These are phyloP conservation scores for Cercophora newfieldiana DNA, from an alignment of 495 filamentous ascomycete genomes.

Conservation along the genomic window DNA sequence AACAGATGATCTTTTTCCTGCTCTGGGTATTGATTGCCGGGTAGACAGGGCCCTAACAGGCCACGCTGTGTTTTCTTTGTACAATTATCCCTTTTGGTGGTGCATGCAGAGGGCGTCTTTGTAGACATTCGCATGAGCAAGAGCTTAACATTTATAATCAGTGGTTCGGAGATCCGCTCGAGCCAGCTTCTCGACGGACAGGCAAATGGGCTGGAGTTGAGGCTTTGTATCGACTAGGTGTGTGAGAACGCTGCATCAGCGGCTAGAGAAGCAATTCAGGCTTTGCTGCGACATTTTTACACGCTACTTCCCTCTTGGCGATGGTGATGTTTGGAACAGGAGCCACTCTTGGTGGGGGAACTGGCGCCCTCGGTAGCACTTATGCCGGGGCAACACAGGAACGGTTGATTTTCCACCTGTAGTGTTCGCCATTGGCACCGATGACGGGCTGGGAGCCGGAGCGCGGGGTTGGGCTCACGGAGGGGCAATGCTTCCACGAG, in stretches of 20 bases:
- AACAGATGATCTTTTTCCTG: slow-evolving; percentile 36
- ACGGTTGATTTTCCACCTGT: not conserved
- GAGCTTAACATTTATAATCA: slow-evolving; percentile 12
- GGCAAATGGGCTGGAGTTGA: slow-evolving; percentile 1
- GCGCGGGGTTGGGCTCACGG: slow-evolving; percentile 10
- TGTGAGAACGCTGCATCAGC: not conserved
- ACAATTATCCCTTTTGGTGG: slow-evolving; percentile 19
- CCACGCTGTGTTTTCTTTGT: slow-evolving; percentile 7
- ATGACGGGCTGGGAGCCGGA: not conserved
- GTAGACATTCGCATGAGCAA: slow-evolving; percentile 25
- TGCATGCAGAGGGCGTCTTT: slow-evolving; percentile 27
- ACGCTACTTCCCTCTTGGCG: not conserved
- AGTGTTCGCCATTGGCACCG: not conserved
- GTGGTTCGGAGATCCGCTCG: not conserved
- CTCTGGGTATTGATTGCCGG: slow-evolving; percentile 43
- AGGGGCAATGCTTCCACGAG: slow-evolving; percentile 2
- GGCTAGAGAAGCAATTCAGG: not conserved
- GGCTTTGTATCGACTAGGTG: slow-evolving; percentile 11
- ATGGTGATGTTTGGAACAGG: not conserved
- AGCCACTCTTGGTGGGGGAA: not conserved
- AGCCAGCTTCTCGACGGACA: slow-evolving; percentile 8
- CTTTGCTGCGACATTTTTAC: not conserved
- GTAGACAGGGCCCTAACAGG: slow-evolving; percentile 19
- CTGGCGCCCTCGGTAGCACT: not conserved
- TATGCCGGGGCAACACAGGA: not conserved